A percentile compares a stretch with the other conserved stretches of the same genome.
Conservation (phyloP, 2,329 filamentous ascomycete genomes). For the Sclerotiophoma versabilis region DNA sequence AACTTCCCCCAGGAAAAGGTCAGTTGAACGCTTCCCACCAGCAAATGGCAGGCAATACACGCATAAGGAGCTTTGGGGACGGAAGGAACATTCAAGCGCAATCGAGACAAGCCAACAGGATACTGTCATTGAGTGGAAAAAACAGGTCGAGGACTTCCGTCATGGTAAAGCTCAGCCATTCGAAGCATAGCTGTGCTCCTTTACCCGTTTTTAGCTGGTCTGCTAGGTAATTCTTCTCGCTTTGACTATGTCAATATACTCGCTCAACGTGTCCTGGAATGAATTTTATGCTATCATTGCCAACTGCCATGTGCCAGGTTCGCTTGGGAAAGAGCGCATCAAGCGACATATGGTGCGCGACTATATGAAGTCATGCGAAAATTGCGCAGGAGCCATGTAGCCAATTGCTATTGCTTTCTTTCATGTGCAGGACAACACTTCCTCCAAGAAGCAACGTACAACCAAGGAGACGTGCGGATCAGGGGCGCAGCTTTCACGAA, state of each 20-base stretch:
- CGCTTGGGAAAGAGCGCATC: background rate
- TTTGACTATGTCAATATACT: background rate
- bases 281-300: background rate
- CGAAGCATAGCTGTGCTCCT: background rate
- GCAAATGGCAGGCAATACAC: slow-evolving; percentile 28
- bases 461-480: background rate
- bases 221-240: background rate
- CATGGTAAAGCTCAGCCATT: background rate
- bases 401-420: background rate
- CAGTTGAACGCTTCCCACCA: slow-evolving; percentile 13
- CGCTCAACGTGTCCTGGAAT: background rate
- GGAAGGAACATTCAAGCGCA: background rate
- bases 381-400: too few species aligned
- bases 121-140: slow-evolving; percentile 5
- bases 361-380: too few species aligned
- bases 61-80: slow-evolving; percentile 42
- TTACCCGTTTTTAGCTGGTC: background rate
- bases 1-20: background rate
- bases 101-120: slow-evolving; percentile 2
- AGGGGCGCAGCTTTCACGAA: background rate
- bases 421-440: too few species aligned
- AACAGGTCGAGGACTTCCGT: background rate
- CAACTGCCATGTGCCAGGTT: too few species aligned
- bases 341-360: too few species aligned
- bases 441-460: slow-evolving; percentile 3